Evolutionary conservation across 2,329 filamentous ascomycete genomes (phyloP).

Genomic region (Xylariaceae sp.): DNA sequence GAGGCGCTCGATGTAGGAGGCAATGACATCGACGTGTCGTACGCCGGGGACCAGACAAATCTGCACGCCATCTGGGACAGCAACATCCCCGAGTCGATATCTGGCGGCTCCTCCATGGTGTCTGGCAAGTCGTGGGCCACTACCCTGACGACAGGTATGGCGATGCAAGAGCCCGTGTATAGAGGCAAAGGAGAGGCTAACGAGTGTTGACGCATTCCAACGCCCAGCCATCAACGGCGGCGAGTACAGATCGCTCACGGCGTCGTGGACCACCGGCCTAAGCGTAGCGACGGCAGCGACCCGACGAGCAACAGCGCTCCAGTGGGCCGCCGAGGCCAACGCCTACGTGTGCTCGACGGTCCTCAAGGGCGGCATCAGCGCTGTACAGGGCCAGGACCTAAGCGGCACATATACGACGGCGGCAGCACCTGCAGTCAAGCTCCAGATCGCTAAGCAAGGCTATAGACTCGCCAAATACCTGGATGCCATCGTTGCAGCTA

Average conservation of each 20-base stretch:
- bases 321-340: slow-evolving; percentile 39
- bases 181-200: too few species aligned
- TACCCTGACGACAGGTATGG: slow-evolving; percentile 30
- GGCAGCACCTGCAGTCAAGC: slow-evolving; percentile 35
- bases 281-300: slow-evolving; percentile 28
- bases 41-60: slow-evolving; percentile 47
- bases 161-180: too few species aligned
- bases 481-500: slow-evolving; percentile 29
- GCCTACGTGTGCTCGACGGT: slow-evolving; percentile 40
- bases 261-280: slow-evolving; percentile 33
- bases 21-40: slow-evolving; percentile 51
- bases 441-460: slow-evolving; percentile 42
- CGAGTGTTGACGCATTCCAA: too few species aligned
- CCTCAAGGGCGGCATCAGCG: slow-evolving; percentile 33
- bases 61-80: slow-evolving; percentile 59
- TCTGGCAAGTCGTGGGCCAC: slow-evolving; percentile 37
- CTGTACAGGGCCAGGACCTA: slow-evolving; percentile 36
- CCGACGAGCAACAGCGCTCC: slow-evolving; percentile 27
- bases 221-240: slow-evolving; percentile 37
- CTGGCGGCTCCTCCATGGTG: slow-evolving; percentile 32
- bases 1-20: slow-evolving; percentile 49
- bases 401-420: slow-evolving; percentile 36
- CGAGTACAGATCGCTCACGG: slow-evolving; percentile 31
- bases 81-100: slow-evolving; percentile 45
- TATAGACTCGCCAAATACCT: slow-evolving; percentile 34